Conservation (phyloP, 352 stramenopile genomes). For the Phytophthora capsici region DNA sequence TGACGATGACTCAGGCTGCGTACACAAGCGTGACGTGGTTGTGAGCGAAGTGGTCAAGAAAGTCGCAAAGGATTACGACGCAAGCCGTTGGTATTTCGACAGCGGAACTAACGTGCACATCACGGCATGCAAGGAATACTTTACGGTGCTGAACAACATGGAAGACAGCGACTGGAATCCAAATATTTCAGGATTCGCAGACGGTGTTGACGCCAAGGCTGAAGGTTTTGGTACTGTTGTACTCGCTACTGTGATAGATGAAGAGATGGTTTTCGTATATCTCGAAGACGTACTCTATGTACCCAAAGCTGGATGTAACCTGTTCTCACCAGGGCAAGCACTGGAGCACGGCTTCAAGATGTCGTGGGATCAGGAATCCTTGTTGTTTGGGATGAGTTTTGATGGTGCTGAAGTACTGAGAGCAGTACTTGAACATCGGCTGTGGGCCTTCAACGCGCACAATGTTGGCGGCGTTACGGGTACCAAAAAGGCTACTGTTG, state of each 20-base stretch:
- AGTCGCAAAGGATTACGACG: not conserved
- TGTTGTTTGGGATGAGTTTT: slow-evolving; percentile 14
- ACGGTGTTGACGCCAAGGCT: not conserved
- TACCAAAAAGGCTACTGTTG: not conserved
- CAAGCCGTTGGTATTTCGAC: slow-evolving; percentile 21
- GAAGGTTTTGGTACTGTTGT: slow-evolving; percentile 24
- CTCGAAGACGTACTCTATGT: slow-evolving; percentile 20
- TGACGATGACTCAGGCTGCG: not conserved
- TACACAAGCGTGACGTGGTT: slow-evolving; percentile 6
- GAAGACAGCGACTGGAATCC: slow-evolving; percentile 22
- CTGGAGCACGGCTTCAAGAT: slow-evolving; percentile 20
- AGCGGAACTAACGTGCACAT: slow-evolving; percentile 23
- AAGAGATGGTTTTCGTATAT: slow-evolving; percentile 18
- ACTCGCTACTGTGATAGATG: slow-evolving; percentile 10
- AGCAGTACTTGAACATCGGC: not conserved
- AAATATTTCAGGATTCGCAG: slow-evolving; percentile 11
- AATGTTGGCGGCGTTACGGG: slow-evolving; percentile 5
- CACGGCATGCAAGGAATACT: slow-evolving; percentile 22
- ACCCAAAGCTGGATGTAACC: slow-evolving; percentile 15
- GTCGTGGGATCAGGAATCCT: slow-evolving; percentile 5
- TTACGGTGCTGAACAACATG: slow-evolving; percentile 14
- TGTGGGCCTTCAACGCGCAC: slow-evolving; percentile 20
- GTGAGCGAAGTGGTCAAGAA: not conserved
- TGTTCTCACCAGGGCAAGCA: slow-evolving; percentile 19
- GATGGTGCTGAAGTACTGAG: slow-evolving; percentile 15